Evolutionary conservation across 2,329 filamentous ascomycete genomes (phyloP), one percentile per base, ranked within the genome.

Genomic region (Gaeumannomyces sp.): DNA sequence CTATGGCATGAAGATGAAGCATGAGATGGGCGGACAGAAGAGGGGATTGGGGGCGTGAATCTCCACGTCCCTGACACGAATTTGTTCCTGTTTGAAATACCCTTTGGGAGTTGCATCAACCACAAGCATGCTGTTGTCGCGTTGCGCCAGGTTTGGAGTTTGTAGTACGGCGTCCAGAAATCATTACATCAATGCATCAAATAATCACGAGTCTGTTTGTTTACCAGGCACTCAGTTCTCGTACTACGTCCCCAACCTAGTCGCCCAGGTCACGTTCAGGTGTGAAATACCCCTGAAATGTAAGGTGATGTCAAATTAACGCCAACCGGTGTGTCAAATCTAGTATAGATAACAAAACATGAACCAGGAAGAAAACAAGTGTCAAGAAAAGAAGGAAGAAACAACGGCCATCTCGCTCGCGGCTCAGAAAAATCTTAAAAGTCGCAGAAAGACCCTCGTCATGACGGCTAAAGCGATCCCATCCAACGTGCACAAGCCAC

Each of bases 1-100:
- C 66, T 75, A 75, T 13, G 84, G 85, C 33, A 84, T 86, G 73
- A 79, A 78, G 70, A 80, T 81, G 76, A 87, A 86, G 75, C 77
- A 80, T 35, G 83, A 84, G 59, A 76, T 75, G 27, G 78, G 79
- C 31, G 78, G 78, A 50, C 80, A 81, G 71, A 79, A 78, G 66
- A 80, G 77, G 60, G 84, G 84, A 2, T 77, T 87, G 14, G 84
- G 84, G 27, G 83, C 82, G 33, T 83, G 73, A 83, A 19, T 1
- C 16, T 16, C 25, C 6, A 5, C 25, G 57, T n/a, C 22, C 19
- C 45, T 22, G 45, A 2, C 8, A n/a, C 45, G 45, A 53, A 6
- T 53, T 35, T 53, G 45, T 53, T 53, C 22, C 45, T 22, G 45
- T 53, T 53, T 11, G 45, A 53, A 53, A 53, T 53, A 53, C 45